These are phyloP conservation scores for Phytophthora citrophthora DNA, from an alignment of 352 stramenopile genomes.

Conservation along the genomic window DNA sequence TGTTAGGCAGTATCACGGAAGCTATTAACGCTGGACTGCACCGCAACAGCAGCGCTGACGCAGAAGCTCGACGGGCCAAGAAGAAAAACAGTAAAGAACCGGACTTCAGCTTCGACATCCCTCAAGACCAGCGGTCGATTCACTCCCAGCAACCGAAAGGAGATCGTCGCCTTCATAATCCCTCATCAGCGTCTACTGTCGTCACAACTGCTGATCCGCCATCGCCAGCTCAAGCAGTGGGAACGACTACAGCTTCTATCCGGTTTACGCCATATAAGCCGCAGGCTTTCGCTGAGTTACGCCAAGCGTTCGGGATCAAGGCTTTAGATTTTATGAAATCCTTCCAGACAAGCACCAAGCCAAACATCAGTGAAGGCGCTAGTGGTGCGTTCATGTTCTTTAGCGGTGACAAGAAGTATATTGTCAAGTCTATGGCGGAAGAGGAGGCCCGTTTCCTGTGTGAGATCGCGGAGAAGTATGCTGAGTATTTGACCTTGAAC, in stretches of 20 bases:
- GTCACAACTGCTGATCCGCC: conserved; percentile 13
- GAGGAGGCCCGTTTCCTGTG: conserved; percentile 83
- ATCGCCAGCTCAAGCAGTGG: conserved; percentile 5
- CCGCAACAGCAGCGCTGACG: conserved; percentile 33
- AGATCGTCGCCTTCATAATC: conserved; percentile 24
- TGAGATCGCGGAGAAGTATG: conserved; percentile 86
- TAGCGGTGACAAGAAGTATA: conserved; percentile 89
- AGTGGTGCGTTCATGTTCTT: conserved; percentile 94
- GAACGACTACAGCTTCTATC: conserved; percentile 45
- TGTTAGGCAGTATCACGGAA: conserved; percentile 38
- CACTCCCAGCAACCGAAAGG: conserved; percentile 11
- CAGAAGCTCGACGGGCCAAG: conserved; percentile 11
- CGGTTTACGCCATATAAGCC: conserved; percentile 80
- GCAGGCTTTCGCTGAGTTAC: conserved; percentile 78
- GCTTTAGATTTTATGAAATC: conserved; percentile 71
- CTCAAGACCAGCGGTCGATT: conserved; percentile 33
- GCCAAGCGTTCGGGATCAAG: conserved; percentile 69
- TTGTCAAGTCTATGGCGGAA: conserved; percentile 92
- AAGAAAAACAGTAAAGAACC: conserved; percentile 31
- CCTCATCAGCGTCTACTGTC: conserved; percentile 34
- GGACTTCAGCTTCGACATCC: conserved; percentile 46
- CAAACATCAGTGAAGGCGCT: conserved; percentile 90
- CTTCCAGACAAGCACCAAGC: conserved; percentile 86
- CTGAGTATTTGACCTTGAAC: conserved; percentile 83
- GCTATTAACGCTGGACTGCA: conserved; percentile 34